phyloP scores from a whole-genome alignment of 176 grass and related monocot genomes.

The Triticum aestivum region DNA sequence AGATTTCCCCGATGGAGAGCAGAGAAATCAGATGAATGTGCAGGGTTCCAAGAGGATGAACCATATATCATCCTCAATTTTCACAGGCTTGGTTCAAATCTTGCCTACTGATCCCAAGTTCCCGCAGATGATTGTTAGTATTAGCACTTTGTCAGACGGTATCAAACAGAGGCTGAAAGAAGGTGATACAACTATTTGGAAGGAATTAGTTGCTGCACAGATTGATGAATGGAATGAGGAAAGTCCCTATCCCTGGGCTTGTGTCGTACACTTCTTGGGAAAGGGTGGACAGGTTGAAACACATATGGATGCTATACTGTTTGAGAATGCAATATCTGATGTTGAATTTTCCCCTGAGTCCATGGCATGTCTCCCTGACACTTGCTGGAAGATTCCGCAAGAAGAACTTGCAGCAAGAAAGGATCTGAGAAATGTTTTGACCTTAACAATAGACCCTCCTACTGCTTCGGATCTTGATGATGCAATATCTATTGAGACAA shows the following conservation, averaged over 20 bases:
- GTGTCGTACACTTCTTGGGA: constrained; percentile 61
- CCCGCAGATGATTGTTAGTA: constrained; percentile 68
- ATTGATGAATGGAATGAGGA: constrained; percentile 88
- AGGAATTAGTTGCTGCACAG: constrained; percentile 71
- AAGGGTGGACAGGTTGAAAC: constrained; percentile 71
- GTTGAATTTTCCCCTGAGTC: constrained; percentile 55
- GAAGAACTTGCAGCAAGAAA: constrained; percentile 71
- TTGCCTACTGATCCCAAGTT: constrained; percentile 78
- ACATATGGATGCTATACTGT: constrained; percentile 90
- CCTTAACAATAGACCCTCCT: constrained; percentile 86
- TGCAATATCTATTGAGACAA: constrained; percentile 79
- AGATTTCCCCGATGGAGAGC: constrained; percentile 46
- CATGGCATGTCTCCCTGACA: constrained; percentile 63
- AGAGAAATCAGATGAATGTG: constrained; percentile 36
- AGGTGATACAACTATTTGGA: constrained; percentile 52
- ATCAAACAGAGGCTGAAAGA: constrained; percentile 57
- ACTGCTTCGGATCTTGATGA: constrained; percentile 86
- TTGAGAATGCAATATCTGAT: constrained; percentile 71
- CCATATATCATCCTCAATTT: constrained; percentile 29
- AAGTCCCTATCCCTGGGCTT: constrained; percentile 60
- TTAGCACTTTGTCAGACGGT: constrained; percentile 55
- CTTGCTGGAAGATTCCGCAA: constrained; percentile 60
- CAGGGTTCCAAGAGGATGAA: constrained; percentile 45
- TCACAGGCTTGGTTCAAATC: constrained; percentile 40
- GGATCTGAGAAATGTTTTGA: constrained; percentile 71